Evolutionary conservation across 164 flowering plant species (phyloP), one percentile per base, ranked within the genome.

Genomic region (Litsea cubeba): DNA sequence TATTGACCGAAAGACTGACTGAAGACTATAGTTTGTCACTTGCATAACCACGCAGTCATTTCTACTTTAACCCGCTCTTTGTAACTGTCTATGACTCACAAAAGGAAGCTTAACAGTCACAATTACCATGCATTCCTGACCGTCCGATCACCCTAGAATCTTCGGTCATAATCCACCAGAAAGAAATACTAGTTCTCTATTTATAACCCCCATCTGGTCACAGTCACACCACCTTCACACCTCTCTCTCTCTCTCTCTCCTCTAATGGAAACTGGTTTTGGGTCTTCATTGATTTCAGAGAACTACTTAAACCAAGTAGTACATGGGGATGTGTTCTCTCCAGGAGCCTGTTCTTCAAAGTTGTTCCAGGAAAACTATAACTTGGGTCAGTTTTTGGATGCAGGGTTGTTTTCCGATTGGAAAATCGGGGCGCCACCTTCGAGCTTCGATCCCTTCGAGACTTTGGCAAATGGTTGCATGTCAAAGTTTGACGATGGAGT

Each of bases 361-460:
- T 82, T 87, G 71, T 72, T 20, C 78, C n/a, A 80, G 18, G 80
- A 84, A 64, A 72, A 76, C 54, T 75, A 80, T 65, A 74, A 82
- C 71, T 78, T 79, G 49, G 85, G 84, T 70, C 87, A 80, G 23
- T 70, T 81, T 75, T 67, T 75, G 15, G 50, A 54, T 22, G 69
- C 76, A 63, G 83, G 79, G 70, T 76, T 82, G 20, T 74, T 79
- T 0, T 71, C 76, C 17, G 81, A 79, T 50, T 81, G 77, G 1
- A 72, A 76, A 4, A 71, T 71, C 23, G 77, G 79, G 22, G 32
- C 65, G 11, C 76, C 79, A 10, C 57, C 78, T 1, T 62, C 81
- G 10, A 63, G 68, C 20, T 80, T 75, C 25, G 81, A 85, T 60
- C 79, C 85, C 50, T 82, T 79, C 3, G 83, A 82, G 28, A 28